Evolutionary conservation across 1,284 basidiomycete species (phyloP).

Genomic region (Trametes hirsuta): DNA sequence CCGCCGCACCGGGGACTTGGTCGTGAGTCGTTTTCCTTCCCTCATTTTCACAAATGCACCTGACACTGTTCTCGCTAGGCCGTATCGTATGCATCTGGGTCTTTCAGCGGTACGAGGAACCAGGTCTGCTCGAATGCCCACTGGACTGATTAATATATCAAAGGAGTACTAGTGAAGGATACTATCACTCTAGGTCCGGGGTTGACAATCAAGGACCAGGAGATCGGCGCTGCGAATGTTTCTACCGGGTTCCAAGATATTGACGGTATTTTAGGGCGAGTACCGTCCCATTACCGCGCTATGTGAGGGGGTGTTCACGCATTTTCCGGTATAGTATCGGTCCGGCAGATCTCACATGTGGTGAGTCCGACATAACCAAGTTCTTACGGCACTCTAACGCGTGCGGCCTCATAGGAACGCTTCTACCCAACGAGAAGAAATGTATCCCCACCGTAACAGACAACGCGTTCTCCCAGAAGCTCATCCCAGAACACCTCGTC

Average conservation of each 20-base stretch:
- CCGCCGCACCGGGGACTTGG: constrained; percentile 6
- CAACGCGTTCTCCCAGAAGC: constrained; percentile 43
- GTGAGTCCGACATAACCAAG: not conserved
- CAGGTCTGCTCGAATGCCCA: not conserved
- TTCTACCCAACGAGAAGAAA: not conserved
- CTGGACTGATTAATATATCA: not conserved
- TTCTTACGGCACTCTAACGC: not conserved
- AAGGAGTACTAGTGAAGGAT: constrained; percentile 25
- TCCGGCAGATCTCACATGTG: constrained; percentile 44
- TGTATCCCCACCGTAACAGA: constrained; percentile 46
- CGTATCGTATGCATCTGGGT: constrained; percentile 55
- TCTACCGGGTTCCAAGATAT: constrained; percentile 40
- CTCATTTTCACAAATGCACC: no score
- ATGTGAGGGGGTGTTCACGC: not conserved
- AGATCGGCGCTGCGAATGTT: constrained; percentile 52
- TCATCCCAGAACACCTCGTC: constrained; percentile 34
- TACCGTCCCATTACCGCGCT: not conserved
- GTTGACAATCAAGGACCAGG: constrained; percentile 38
- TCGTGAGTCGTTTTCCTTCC: not conserved
- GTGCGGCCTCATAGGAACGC: not conserved
- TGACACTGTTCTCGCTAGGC: constrained; percentile 17
- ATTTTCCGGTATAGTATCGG: constrained; percentile 39
- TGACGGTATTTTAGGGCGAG: constrained; percentile 51
- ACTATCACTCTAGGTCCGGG: constrained; percentile 29
- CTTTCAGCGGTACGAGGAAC: constrained; percentile 42